Evolutionary conservation across 768 basidiomycete species (phyloP).

Genomic region (Mycena capillaripes): DNA sequence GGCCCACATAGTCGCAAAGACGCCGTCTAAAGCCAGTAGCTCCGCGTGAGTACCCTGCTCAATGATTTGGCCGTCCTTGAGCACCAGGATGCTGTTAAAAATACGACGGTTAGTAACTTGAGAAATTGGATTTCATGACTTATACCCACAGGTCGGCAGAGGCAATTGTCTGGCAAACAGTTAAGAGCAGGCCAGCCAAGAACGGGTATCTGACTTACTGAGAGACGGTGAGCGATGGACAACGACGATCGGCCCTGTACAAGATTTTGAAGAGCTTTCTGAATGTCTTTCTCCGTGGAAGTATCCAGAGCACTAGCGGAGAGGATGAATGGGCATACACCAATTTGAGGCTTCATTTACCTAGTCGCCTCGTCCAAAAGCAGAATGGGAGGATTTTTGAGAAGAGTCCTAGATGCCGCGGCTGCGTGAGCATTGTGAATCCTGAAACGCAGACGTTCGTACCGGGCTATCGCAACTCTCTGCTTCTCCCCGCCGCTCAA

Average conservation of each 20-base stretch:
- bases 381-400: constrained; percentile 89
- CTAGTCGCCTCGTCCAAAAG: constrained; percentile 86
- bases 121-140: background rate
- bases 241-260: constrained; percentile 80
- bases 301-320: constrained; percentile 85
- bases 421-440: background rate
- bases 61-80: constrained; percentile 90
- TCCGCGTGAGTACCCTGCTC: constrained; percentile 89
- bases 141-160: constrained; percentile 69
- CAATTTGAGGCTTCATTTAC: constrained; percentile 46
- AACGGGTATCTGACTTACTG: constrained; percentile 56
- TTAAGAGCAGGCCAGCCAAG: constrained; percentile 32
- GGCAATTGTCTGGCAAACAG: constrained; percentile 62
- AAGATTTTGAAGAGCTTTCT: constrained; percentile 87
- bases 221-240: constrained; percentile 86
- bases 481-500: constrained; percentile 93
- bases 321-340: background rate
- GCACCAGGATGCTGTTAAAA: constrained; percentile 81
- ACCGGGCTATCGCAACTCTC: constrained; percentile 82
- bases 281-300: constrained; percentile 91
- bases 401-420: constrained; percentile 66
- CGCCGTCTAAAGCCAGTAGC: constrained; percentile 76
- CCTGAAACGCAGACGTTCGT: background rate
- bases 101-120: constrained; percentile 18
- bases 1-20: constrained; percentile 92